Evolutionary conservation across 108 stramenopile genomes (phyloP), one percentile per base, ranked within the genome.

Genomic region (Nitzschia sp.): DNA sequence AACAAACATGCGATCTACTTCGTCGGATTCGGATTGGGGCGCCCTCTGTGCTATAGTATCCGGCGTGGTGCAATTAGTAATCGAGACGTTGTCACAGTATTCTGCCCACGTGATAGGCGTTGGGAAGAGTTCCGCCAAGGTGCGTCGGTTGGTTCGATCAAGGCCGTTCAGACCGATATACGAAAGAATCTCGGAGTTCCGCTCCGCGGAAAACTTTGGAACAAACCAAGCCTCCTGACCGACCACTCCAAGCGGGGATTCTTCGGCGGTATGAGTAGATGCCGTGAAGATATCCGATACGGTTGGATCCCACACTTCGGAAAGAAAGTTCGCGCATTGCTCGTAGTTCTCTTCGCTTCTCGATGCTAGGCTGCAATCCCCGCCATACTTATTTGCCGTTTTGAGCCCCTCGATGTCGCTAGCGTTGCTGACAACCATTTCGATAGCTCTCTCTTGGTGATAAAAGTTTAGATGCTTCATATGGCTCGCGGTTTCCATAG

Each of bases 71-170:
- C 80, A 81, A 50, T 69, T 73, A 34, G 32, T 63, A 0, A 19
- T 21, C 1, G 66, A 68, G n/a, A 82, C 69, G 9, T 71, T 36
- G 4, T 53, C 32, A 31, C 81, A 82, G 47, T 73, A 82, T 16
- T 70, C 58, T 46, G 41, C 50, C 73, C 77, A 82, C 0, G 62
- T 78, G 21, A 63, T 74, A 4, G 81, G 81, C 3, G 73, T 55
- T 8, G 66, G 50, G 65, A 82, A 82, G 0, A 50, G 66, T 19
- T 60, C 59, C 0, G 81, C 81, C 45, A 82, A 41, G 2, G 41
- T 62, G 1, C 44, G 41, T 25, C 60, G 15, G 21, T 58, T 58
- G 23, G 22, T 23, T 44, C 15, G 26, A 13, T 45, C 65, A 21
- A 63, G 59, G 16, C 32, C 69, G n/a, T 4, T 11, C 44, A 81